Base-by-base conservation (phyloP, 768 basidiomycete species). In the Hebeloma cylindrosporum region DNA sequence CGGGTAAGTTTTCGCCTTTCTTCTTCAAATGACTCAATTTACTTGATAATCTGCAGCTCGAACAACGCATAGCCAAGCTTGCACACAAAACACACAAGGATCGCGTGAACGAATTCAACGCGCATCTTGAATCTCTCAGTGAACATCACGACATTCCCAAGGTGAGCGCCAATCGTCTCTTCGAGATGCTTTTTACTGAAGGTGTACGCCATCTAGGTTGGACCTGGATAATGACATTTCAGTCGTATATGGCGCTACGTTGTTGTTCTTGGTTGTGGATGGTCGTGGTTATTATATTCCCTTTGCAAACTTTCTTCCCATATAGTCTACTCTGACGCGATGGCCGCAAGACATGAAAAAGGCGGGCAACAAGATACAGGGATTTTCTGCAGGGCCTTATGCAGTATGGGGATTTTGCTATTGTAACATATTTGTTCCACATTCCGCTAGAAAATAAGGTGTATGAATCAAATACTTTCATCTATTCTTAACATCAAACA, bases 61-160 rank as follows among this genome's bases (percentile, higher is more conserved):
- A 78, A 17, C 78, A 82, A 48, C 81, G 79, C 54, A 88, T 94
- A 13, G 75, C 79, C 13, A 88, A 80, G 66, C 59, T 88, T 58
- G 92, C 93, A 0, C 72, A 72, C 57, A 90, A 88, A 70, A 91
- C 88, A 5, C 93, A 96, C 68, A 96, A 96, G 68, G 93, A 96
- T 49, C 84, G 93, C 31, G 93, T 96, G 27, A 82, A 79, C 52
- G 91, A 93, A 58, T 91, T 94, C 58, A 96, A 96, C 60, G 58
- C 77, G 18, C 88, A 93, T 61, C 73, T 96, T 7, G 93, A 94
- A 67, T 70, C 79, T 46, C 76, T 93, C 45, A 89, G 87, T 64
- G 92, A 94, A 70, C 93, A 93, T 75, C 89, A 95, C 65, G 92
- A 94, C 63, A 93, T 93, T 58, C 92, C 92, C 29, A 93, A 94